Evolutionary conservation across 345 rosid species (phyloP), one percentile per base, ranked within the genome.

Genomic region (Brassica cretica): DNA sequence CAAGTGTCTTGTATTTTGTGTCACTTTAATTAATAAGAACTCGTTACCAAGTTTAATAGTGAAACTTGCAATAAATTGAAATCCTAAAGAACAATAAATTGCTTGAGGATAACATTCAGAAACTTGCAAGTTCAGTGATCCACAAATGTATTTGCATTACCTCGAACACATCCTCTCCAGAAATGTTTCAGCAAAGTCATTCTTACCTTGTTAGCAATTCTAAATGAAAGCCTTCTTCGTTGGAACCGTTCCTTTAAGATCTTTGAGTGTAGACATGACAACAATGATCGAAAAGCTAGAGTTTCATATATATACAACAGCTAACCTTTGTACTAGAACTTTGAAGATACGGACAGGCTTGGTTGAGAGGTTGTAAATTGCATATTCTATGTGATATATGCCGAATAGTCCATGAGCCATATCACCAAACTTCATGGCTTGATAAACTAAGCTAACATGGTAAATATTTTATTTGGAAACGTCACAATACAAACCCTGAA

Each of bases 91-190:
- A 86, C 96, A 63, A 94, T 91, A 27, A 3, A 27, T 27, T 75
- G 97, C 94, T 65, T 94, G 96, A 21, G 96, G 94, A 76, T 87
- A 86, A 80, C 93, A 89, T 82, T 90, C 96, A 46, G 75, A 81
- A 8, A 94, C 97, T 84, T 91, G 90, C 91, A 94, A 75, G 68
- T 83, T 76, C 77, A 94, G 41, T 8, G 88, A 70, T 73, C 78
- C 83, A 96, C 97, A 90, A 70, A 77, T 84, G 53, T 84, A 78
- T 81, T 86, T 92, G 87, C 96, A 82, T 39, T 77, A 83, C 74
- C 84, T 89, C 5, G 81, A 83, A 16, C 77, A 82, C 88, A 92
- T 77, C 58, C 63, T 71, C 32, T 74, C 84, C 39, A 27, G 30
- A 27, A 27, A 27, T 27, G 30, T 27, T 3, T 27, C 30, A 27